These are phyloP conservation scores for Stagonosporopsis vannaccii DNA, from an alignment of 2,329 filamentous ascomycete species.

Conservation along the genomic window DNA sequence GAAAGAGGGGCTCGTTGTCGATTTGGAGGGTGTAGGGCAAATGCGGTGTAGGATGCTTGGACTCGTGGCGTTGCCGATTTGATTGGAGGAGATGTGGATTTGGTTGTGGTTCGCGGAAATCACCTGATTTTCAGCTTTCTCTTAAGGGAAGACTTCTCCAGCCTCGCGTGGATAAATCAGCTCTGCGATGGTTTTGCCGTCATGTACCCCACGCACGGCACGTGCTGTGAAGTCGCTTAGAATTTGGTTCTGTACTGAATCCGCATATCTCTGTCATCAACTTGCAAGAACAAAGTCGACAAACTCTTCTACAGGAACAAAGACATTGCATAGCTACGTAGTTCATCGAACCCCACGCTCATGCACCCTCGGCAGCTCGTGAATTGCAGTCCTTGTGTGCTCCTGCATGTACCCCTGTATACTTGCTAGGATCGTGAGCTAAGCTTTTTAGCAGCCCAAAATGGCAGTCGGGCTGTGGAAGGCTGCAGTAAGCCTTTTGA, in stretches of 20 bases:
- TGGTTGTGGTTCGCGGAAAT: background rate
- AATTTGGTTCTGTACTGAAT: background rate
- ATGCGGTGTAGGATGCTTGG: background rate
- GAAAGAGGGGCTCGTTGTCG: background rate
- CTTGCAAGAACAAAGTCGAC: background rate
- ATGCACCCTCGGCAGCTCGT: background rate
- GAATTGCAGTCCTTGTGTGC: slow-evolving; percentile 9
- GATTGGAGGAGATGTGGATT: background rate
- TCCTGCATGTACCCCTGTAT: slow-evolving; percentile 9
- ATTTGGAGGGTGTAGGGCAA: background rate
- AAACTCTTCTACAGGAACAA: background rate
- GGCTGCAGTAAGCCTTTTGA: background rate
- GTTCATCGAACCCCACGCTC: background rate
- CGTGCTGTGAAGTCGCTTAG: background rate
- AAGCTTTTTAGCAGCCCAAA: slow-evolving; percentile 9
- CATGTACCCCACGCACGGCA: background rate
- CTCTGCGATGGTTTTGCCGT: background rate
- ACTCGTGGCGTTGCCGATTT: background rate
- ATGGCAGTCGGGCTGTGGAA: slow-evolving; percentile 4
- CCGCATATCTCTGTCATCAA: background rate
- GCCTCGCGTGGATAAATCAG: slow-evolving; percentile 6
- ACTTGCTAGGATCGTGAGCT: background rate
- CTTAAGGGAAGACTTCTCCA: background rate
- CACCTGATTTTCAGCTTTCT: background rate
- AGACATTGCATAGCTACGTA: background rate